Evolutionary conservation across 1,284 basidiomycete species (phyloP).

Genomic region (Xerocomus minutiporus): DNA sequence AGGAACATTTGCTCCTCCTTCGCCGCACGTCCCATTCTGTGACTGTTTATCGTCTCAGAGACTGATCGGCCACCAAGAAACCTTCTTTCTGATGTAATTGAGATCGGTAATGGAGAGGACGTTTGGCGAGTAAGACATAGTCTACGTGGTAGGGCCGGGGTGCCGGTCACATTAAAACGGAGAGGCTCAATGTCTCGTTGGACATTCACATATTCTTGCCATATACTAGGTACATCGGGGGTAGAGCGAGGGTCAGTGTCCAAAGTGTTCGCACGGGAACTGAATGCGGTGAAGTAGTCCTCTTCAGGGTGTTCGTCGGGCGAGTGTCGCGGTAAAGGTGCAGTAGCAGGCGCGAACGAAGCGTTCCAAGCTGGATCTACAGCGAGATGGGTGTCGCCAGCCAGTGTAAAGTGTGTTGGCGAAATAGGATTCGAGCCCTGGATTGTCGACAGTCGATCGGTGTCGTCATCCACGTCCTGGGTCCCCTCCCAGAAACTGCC

Average conservation of each 20-base stretch:
- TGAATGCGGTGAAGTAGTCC: slow-evolving; percentile 32
- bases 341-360: slow-evolving; percentile 16
- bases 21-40: slow-evolving; percentile 43
- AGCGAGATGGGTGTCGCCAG: slow-evolving; percentile 6
- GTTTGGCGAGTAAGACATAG: slow-evolving; percentile 56
- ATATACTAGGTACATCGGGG: slow-evolving; percentile 21
- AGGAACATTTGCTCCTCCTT: slow-evolving; percentile 61
- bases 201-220: slow-evolving; percentile 26
- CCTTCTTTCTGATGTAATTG: slow-evolving; percentile 38
- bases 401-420: slow-evolving; percentile 13
- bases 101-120: slow-evolving; percentile 52
- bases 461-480: slow-evolving; percentile 42
- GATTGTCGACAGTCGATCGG: slow-evolving; percentile 25
- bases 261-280: slow-evolving; percentile 24
- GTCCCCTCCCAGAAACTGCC: slow-evolving; percentile 71
- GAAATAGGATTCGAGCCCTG: slow-evolving; percentile 28
- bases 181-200: slow-evolving; percentile 27
- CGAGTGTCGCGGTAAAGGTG: slow-evolving; percentile 20
- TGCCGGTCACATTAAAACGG: slow-evolving; percentile 24
- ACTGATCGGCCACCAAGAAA: slow-evolving; percentile 38
- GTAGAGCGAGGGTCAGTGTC: slow-evolving; percentile 15
- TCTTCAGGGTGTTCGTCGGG: slow-evolving; percentile 27
- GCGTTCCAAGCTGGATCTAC: slow-evolving; percentile 11
- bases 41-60: slow-evolving; percentile 32
- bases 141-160: slow-evolving; percentile 47